A percentile compares a stretch with the other conserved stretches of the same genome.
These are phyloP conservation scores for Moesziomyces sp. DNA, from an alignment of 1,284 basidiomycete species.

Conservation along the genomic window DNA sequence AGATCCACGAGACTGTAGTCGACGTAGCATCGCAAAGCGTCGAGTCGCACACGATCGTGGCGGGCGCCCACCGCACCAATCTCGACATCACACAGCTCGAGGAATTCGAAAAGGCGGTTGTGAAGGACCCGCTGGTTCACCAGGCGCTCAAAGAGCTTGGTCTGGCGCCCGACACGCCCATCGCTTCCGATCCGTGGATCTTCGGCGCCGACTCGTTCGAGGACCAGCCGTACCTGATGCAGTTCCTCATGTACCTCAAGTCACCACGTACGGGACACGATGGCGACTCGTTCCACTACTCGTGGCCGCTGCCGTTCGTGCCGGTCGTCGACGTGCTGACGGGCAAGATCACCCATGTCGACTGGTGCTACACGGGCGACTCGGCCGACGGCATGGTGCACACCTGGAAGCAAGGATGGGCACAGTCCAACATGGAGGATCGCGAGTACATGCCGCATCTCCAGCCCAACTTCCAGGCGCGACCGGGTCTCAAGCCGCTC, in stretches of 20 bases:
- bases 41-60: slow-evolving; percentile 23
- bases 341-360: slow-evolving; percentile 50
- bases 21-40: slow-evolving; percentile 19
- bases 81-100: slow-evolving; percentile 42
- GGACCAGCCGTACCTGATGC: slow-evolving; percentile 43
- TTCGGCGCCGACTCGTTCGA: slow-evolving; percentile 51
- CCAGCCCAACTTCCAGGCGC: slow-evolving; percentile 24
- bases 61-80: slow-evolving; percentile 21
- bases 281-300: slow-evolving; percentile 66
- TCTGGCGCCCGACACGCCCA: slow-evolving; percentile 31
- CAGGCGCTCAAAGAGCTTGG: slow-evolving; percentile 47
- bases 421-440: slow-evolving; percentile 58
- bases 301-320: slow-evolving; percentile 67
- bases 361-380: slow-evolving; percentile 62
- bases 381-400: slow-evolving; percentile 54
- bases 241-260: slow-evolving; percentile 53
- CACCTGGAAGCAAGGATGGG: slow-evolving; percentile 52
- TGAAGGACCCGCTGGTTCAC: slow-evolving; percentile 27
- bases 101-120: slow-evolving; percentile 15
- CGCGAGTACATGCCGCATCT: slow-evolving; percentile 67
- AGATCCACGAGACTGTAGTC: slow-evolving; percentile 24
- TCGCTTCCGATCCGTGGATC: slow-evolving; percentile 54
- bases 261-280: slow-evolving; percentile 25
- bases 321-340: slow-evolving; percentile 63
- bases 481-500: slow-evolving; percentile 48